Evolutionary conservation across 208 protist genomes (phyloP).

Genomic region (Crithidia thermophila): DNA sequence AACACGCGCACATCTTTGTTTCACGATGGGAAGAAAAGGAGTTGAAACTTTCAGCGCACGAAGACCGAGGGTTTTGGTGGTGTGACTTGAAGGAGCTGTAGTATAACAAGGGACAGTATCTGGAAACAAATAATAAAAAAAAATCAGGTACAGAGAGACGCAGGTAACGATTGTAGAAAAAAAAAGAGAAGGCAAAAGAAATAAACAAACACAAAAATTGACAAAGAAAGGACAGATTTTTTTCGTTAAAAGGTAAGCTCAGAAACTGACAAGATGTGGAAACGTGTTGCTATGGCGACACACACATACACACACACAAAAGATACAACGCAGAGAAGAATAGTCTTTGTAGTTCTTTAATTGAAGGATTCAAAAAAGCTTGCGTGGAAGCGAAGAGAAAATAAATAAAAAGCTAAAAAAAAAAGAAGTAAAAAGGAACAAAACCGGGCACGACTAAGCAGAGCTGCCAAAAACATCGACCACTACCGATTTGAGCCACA

Average conservation of each 20-base stretch:
- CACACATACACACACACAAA: constrained; percentile 6
- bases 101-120: neutral
- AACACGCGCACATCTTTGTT: too few species aligned
- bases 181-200: neutral
- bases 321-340: constrained; percentile 24
- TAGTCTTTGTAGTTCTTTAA: too few species aligned
- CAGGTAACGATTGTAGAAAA: neutral
- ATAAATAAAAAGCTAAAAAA: constrained; percentile 13
- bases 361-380: constrained; percentile 29
- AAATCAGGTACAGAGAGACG: too few species aligned
- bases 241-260: neutral
- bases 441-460: constrained; percentile 16
- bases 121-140: neutral
- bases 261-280: too few species aligned
- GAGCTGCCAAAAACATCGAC: constrained; percentile 1
- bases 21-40: too few species aligned
- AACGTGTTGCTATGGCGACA: neutral
- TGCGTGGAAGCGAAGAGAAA: constrained; percentile 20
- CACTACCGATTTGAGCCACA: too few species aligned
- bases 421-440: constrained; percentile 29
- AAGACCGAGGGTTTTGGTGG: too few species aligned
- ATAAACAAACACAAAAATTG: constrained; percentile 1
- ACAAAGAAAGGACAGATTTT: neutral
- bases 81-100: neutral
- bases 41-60: too few species aligned